Base-by-base conservation (phyloP, 2,329 filamentous ascomycete species). In the Botrytis fragariae region DNA sequence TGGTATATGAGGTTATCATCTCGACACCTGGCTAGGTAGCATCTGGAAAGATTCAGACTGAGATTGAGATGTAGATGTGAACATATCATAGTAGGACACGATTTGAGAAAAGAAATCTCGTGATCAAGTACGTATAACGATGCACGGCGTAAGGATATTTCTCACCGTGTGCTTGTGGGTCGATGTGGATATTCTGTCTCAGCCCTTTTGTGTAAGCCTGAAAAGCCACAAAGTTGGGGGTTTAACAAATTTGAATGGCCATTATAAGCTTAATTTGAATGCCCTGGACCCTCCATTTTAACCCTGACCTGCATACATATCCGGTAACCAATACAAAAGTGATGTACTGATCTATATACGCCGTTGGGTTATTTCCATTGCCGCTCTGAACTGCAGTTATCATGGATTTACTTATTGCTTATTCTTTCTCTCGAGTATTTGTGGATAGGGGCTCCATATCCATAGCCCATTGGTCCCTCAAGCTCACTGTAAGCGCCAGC, bases 401-500 rank as follows among this genome's bases (percentile, higher is more conserved):
- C 35, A 18, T 29, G 25, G 22, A 4, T 25, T 42, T 1, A 25
- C 35, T 42, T 1, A 25, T 22, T 42, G 35, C 35, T 29, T 57
- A 8, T 42, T 57, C 37, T 8, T n/a, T 42, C 16, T 10, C 29
- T 35, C n/a, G 39, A 48, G 44, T 45, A 48, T 65, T 65, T 35
- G 22, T 48, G 42, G 42, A 45, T 35, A 35, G 35, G 37, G 25
- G 8, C 16, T 3, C 60, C 37, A 44, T 63, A 25, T 2, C 8
- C 42, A 14, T 22, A 10, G 45, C 16, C 35, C 45, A 54, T 29
- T 54, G 51, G 51, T 1, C 14, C 51, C n/a, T 16, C 45, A 35
- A 51, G 25, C 39, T 48, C 44, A 25, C 18, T 16, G 4, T 71
- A 71, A 71, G 44, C 69, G 69, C 69, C 69, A 71, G 69, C 59